A percentile compares a stretch with the other conserved stretches of the same genome.
Evolutionary conservation across 257 asterid genomes (phyloP).

Genomic region (Perilla frutescens): DNA sequence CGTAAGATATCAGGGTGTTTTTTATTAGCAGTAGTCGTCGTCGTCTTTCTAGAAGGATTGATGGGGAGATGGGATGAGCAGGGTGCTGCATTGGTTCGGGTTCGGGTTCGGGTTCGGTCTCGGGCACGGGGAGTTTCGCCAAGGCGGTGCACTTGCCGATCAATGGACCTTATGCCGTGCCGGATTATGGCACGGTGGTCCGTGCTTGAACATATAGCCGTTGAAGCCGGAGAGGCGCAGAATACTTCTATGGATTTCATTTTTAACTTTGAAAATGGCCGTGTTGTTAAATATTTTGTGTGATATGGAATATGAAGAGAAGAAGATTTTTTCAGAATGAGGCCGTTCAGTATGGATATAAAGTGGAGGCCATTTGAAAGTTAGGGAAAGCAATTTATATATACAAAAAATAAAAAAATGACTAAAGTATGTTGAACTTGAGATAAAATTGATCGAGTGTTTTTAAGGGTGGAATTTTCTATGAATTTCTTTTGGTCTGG

Average conservation of each 20-base stretch:
- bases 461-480: conserved; percentile 30
- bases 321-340: conserved; percentile 40
- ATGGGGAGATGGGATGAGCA: conserved; percentile 69
- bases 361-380: conserved; percentile 42
- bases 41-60: conserved; percentile 51
- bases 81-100: conserved; percentile 43
- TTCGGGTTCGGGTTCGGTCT: conserved; percentile 26
- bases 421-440: conserved; percentile 37
- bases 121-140: conserved; percentile 37
- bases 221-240: conserved; percentile 87
- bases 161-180: conserved; percentile 37
- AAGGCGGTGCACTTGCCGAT: conserved; percentile 44
- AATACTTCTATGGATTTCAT: conserved; percentile 80
- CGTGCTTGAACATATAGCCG: conserved; percentile 86
- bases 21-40: conserved; percentile 27
- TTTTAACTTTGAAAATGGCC: background rate
- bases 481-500: conserved; percentile 21
- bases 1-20: conserved; percentile 46
- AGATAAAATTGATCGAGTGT: conserved; percentile 37
- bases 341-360: conserved; percentile 48
- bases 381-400: conserved; percentile 24
- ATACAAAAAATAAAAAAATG: background rate
- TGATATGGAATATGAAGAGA: background rate
- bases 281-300: background rate
- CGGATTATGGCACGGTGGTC: conserved; percentile 64